Conservation (phyloP, 768 basidiomycete species). For the Lactifluus rugatus region DNA sequence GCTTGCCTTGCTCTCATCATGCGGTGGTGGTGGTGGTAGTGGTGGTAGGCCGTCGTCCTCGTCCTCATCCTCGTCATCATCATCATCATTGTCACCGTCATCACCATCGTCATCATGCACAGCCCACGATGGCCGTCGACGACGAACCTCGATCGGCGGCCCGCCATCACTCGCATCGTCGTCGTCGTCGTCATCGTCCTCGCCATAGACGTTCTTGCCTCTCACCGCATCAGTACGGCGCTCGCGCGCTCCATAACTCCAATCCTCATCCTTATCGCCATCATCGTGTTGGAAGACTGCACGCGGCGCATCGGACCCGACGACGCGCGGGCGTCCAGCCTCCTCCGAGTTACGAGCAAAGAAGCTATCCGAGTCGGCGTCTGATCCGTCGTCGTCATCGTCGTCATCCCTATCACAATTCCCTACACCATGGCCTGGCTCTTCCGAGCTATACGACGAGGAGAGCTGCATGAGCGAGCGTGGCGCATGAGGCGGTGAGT, state of each 20-base stretch:
- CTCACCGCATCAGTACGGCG: not conserved
- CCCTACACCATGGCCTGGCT: not conserved
- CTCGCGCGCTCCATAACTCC: not conserved
- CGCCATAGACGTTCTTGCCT: not conserved
- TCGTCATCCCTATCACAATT: not conserved
- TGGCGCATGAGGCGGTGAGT: not conserved
- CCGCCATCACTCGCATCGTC: constrained; percentile 1
- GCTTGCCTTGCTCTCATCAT: no score
- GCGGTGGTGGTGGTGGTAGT: not conserved
- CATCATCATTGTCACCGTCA: not conserved
- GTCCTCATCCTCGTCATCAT: not conserved
- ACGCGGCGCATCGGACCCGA: not conserved
- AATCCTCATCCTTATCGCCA: not conserved
- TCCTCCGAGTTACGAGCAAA: constrained; percentile 20
- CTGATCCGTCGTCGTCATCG: not conserved
- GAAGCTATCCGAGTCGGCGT: constrained; percentile 19
- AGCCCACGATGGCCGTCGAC: constrained; percentile 15
- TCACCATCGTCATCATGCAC: constrained; percentile 5
- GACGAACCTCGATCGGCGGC: constrained; percentile 17
- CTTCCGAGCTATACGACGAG: constrained; percentile 14
- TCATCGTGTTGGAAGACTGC: not conserved
- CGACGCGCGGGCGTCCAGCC: not conserved
- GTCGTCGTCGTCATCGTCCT: not conserved
- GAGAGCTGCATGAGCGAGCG: constrained; percentile 13
- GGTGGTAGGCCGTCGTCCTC: not conserved